These are phyloP conservation scores for Boehmeria nivea DNA, from an alignment of 306 rosid species.

Conservation along the genomic window DNA sequence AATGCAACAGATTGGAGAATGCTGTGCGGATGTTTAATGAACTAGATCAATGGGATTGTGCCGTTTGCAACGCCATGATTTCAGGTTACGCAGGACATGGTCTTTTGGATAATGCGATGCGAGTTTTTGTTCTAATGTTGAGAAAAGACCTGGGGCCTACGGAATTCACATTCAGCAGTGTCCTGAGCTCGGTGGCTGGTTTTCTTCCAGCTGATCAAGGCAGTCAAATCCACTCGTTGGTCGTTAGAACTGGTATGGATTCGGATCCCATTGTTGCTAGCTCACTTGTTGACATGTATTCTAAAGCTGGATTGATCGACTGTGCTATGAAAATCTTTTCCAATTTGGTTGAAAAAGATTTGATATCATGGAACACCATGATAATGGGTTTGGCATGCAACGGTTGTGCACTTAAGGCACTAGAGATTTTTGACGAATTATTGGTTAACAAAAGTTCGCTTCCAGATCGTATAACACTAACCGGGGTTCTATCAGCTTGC, in stretches of 20 bases:
- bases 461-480: slow-evolving; percentile 59
- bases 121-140: slow-evolving; percentile 50
- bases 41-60: slow-evolving; percentile 48
- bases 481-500: slow-evolving; percentile 68
- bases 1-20: slow-evolving; percentile 76
- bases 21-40: slow-evolving; percentile 54
- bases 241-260: slow-evolving; percentile 57
- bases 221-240: slow-evolving; percentile 61
- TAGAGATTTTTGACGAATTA: slow-evolving; percentile 38
- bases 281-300: slow-evolving; percentile 66
- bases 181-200: slow-evolving; percentile 49
- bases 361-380: slow-evolving; percentile 75
- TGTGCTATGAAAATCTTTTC: slow-evolving; percentile 49
- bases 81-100: slow-evolving; percentile 60
- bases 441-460: slow-evolving; percentile 26
- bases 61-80: slow-evolving; percentile 71
- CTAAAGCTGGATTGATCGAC: slow-evolving; percentile 56
- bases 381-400: slow-evolving; percentile 57
- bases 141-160: slow-evolving; percentile 67
- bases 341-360: slow-evolving; percentile 44
- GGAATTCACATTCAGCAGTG: slow-evolving; percentile 59
- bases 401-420: slow-evolving; percentile 41
- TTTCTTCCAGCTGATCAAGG: slow-evolving; percentile 50
- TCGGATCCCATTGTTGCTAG: slow-evolving; percentile 57
- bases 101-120: slow-evolving; percentile 43